These are phyloP conservation scores for Keithomyces neogunnii DNA, from an alignment of 2,329 filamentous ascomycete genomes.

Conservation along the genomic window DNA sequence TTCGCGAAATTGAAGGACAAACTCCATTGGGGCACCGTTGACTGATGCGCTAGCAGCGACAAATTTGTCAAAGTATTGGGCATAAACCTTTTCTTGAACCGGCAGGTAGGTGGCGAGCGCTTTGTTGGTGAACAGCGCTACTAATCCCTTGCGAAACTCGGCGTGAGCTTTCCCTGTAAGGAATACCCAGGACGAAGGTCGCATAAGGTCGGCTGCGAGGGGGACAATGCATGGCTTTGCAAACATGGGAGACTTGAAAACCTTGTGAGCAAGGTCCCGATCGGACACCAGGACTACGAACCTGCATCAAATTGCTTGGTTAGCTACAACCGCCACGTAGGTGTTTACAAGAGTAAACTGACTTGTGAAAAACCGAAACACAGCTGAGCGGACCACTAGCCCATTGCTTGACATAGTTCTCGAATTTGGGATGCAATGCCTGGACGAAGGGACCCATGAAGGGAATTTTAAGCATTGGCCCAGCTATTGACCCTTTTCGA, in stretches of 20 bases:
- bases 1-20: conserved; percentile 67
- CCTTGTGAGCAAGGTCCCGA: conserved; percentile 70
- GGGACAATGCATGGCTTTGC: conserved; percentile 74
- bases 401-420: conserved; percentile 69
- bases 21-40: conserved; percentile 49
- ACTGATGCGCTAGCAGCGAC: conserved; percentile 46
- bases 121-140: conserved; percentile 64
- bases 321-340: not conserved
- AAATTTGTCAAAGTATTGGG: conserved; percentile 62
- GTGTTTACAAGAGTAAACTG: conserved; percentile 11
- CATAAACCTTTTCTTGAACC: conserved; percentile 63
- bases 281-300: conserved; percentile 74
- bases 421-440: conserved; percentile 66
- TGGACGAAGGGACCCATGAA: conserved; percentile 71
- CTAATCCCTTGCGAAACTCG: conserved; percentile 69
- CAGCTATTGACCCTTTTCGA: conserved; percentile 54
- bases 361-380: conserved; percentile 82
- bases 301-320: conserved; percentile 27
- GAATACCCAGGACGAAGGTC: conserved; percentile 70
- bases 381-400: conserved; percentile 70
- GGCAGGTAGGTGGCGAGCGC: conserved; percentile 65
- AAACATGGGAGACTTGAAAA: conserved; percentile 69
- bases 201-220: conserved; percentile 64
- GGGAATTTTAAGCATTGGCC: conserved; percentile 55
- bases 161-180: conserved; percentile 68